These are phyloP conservation scores for Porogramme epimiltina DNA, from an alignment of 1,284 basidiomycete genomes.

Conservation along the genomic window DNA sequence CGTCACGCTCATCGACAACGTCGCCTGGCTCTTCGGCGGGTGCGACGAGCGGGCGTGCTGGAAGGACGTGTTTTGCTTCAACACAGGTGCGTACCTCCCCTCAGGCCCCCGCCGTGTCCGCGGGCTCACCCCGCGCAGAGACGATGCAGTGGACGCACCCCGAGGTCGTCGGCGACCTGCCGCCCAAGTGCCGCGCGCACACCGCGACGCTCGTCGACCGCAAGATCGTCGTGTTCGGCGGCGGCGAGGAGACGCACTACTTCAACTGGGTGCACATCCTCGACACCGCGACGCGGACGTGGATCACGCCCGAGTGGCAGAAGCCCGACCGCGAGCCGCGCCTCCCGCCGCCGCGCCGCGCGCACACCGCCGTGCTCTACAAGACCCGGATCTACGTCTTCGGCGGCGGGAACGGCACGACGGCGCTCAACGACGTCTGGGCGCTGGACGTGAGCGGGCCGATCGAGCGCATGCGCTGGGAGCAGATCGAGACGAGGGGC, in stretches of 20 bases:
- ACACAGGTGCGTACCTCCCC: constrained; percentile 62
- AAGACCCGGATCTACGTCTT: constrained; percentile 82
- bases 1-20: constrained; percentile 79
- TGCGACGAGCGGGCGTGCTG: constrained; percentile 81
- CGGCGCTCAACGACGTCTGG: constrained; percentile 91
- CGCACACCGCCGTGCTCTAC: constrained; percentile 84
- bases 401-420: constrained; percentile 89
- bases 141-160: constrained; percentile 89
- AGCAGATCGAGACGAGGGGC: constrained; percentile 48
- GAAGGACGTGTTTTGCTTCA: constrained; percentile 84
- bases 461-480: constrained; percentile 63
- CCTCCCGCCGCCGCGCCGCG: constrained; percentile 71
- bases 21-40: constrained; percentile 89
- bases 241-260: constrained; percentile 79
- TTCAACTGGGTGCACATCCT: constrained; percentile 82
- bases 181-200: constrained; percentile 86
- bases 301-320: constrained; percentile 42
- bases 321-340: not conserved
- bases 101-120: too few relatives aligned
- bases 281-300: constrained; percentile 75
- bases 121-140: too few relatives aligned
- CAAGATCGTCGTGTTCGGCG: constrained; percentile 83
- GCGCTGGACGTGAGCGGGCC: constrained; percentile 66
- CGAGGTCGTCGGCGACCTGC: constrained; percentile 71
- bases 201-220: constrained; percentile 85